These are phyloP conservation scores for Heliocybe sulcata DNA, from an alignment of 1,284 basidiomycete genomes.

Conservation along the genomic window DNA sequence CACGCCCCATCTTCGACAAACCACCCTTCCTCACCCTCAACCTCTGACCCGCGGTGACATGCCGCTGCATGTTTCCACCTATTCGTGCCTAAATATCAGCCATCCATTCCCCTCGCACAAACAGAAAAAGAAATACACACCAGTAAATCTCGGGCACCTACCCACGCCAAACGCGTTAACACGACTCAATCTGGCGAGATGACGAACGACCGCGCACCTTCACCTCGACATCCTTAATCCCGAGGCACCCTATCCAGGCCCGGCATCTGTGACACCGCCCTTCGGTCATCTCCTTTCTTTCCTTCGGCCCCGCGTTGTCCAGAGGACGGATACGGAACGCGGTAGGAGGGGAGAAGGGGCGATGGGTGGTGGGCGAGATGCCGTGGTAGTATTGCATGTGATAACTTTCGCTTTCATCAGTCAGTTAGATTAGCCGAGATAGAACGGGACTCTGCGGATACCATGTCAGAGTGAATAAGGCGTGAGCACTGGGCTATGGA, in stretches of 20 bases:
- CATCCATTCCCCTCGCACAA: background rate
- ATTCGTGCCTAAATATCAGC: background rate
- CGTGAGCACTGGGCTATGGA: background rate
- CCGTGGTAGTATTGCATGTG: conserved; percentile 15
- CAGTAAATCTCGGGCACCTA: conserved; percentile 71
- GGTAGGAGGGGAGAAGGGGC: conserved; percentile 70
- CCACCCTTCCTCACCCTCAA: conserved; percentile 47
- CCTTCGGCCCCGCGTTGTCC: conserved; percentile 42
- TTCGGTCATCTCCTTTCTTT: conserved; percentile 51
- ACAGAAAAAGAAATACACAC: conserved; percentile 26
- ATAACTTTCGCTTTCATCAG: background rate
- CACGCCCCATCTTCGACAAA: conserved; percentile 34
- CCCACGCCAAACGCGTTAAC: background rate
- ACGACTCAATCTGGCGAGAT: conserved; percentile 1
- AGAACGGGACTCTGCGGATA: background rate
- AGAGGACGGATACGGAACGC: conserved; percentile 47
- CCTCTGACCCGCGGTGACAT: conserved; percentile 54
- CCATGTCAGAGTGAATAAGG: background rate
- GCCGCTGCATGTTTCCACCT: conserved; percentile 79
- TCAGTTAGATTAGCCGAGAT: background rate
- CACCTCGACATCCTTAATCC: conserved; percentile 59
- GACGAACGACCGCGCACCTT: conserved; percentile 44
- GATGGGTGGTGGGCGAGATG: conserved; percentile 50
- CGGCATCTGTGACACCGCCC: conserved; percentile 71
- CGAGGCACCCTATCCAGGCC: conserved; percentile 66